Evolutionary conservation across 345 rosid genomes (phyloP).

Genomic region (Carallia brachiata): DNA sequence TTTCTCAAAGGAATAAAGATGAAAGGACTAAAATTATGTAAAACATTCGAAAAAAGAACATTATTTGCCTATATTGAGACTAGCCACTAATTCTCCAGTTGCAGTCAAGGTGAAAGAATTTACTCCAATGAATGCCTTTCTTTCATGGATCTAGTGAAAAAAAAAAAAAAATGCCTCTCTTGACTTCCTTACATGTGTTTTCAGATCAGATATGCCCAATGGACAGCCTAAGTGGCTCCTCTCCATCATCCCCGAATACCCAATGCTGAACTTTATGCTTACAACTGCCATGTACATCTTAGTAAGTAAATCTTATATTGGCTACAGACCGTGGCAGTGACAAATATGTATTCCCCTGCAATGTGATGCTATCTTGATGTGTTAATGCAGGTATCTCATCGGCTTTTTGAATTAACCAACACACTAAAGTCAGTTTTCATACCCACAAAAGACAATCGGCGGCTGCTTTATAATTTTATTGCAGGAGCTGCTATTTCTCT

Average conservation of each 20-base stretch:
- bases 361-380: not conserved
- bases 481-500: constrained; percentile 64
- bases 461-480: constrained; percentile 55
- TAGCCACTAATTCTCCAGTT: no score
- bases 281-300: constrained; percentile 80
- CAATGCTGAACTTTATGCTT: constrained; percentile 92
- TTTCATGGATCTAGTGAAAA: not conserved
- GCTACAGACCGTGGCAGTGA: not conserved
- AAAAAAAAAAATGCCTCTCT: not conserved
- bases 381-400: constrained; percentile 65
- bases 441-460: constrained; percentile 70
- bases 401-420: constrained; percentile 79
- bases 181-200: constrained; percentile 11
- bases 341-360: not conserved
- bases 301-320: constrained; percentile 38
- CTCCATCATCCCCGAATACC: constrained; percentile 79
- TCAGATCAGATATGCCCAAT: constrained; percentile 76
- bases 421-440: constrained; percentile 65
- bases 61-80: no score
- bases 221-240: constrained; percentile 99
- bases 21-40: no score
- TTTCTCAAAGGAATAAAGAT: no score
- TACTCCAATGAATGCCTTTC: not conserved
- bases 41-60: no score
- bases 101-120: not conserved